Evolutionary conservation across 345 rosid genomes (phyloP).

Genomic region (Tarenaya hassleriana): DNA sequence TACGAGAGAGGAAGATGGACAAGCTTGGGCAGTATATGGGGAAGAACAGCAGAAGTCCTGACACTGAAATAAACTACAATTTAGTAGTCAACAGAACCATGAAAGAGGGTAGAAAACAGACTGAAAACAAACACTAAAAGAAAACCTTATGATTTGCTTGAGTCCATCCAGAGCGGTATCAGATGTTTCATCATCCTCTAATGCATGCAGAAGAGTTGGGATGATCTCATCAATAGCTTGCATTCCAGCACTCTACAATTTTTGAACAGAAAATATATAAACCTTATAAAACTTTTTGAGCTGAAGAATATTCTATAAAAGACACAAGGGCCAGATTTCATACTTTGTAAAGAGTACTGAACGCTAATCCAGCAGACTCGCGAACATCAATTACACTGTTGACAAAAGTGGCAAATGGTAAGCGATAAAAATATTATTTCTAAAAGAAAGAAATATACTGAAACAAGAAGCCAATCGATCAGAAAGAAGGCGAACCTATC

Average conservation of each 20-base stretch:
- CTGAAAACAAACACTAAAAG: constrained; percentile 8
- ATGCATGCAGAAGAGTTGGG: constrained; percentile 85
- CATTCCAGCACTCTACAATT: constrained; percentile 86
- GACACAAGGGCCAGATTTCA: constrained; percentile 14
- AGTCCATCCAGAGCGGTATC: constrained; percentile 94
- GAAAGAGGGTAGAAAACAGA: constrained; percentile 1
- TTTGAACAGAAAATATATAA: background rate
- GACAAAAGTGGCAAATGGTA: constrained; percentile 6
- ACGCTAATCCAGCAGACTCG: constrained; percentile 95
- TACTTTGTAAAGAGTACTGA: constrained; percentile 97
- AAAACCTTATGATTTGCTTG: constrained; percentile 85
- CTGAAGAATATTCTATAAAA: constrained; percentile 8
- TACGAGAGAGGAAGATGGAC: constrained; percentile 91
- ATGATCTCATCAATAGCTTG: constrained; percentile 99
- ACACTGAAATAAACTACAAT: constrained; percentile 52
- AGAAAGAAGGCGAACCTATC: constrained; percentile 53
- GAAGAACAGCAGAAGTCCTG: constrained; percentile 92
- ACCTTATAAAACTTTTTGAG: background rate
- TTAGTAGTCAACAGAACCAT: constrained; percentile 20
- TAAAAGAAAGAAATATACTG: constrained; percentile 5
- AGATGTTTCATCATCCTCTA: constrained; percentile 87
- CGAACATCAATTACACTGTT: constrained; percentile 80
- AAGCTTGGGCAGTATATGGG: constrained; percentile 95
- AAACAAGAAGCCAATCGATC: constrained; percentile 10
- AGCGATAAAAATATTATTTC: constrained; percentile 5